These are phyloP conservation scores for Dendrobium huoshanense DNA, from an alignment of 106 monocot genomes.

Conservation along the genomic window DNA sequence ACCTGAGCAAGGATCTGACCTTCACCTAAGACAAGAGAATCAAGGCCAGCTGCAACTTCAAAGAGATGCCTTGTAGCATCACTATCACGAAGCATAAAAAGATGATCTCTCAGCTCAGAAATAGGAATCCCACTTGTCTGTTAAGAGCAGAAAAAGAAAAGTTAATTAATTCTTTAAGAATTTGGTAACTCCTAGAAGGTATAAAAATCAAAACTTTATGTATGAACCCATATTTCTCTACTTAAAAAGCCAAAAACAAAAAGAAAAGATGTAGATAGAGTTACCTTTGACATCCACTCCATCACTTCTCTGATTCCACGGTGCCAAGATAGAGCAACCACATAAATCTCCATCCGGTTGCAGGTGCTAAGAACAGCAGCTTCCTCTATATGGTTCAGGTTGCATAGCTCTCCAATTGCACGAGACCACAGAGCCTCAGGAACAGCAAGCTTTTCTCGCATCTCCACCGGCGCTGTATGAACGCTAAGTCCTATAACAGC, in stretches of 20 bases:
- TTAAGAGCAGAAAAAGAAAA: constrained; percentile 3
- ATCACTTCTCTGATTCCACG: constrained; percentile 90
- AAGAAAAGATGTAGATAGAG: not conserved
- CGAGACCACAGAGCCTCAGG: constrained; percentile 92
- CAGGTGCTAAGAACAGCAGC: constrained; percentile 99
- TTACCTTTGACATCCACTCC: constrained; percentile 98
- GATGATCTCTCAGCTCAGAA: constrained; percentile 69
- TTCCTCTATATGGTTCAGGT: constrained; percentile 93
- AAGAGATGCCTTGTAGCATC: constrained; percentile 92
- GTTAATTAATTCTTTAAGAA: not conserved
- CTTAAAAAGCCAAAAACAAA: too few relatives aligned
- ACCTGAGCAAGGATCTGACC: constrained; percentile 98
- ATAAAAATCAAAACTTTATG: too few relatives aligned
- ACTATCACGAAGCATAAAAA: constrained; percentile 85
- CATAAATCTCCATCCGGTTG: constrained; percentile 97
- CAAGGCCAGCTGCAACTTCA: constrained; percentile 90
- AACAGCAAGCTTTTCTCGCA: constrained; percentile 97
- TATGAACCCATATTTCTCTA: too few relatives aligned
- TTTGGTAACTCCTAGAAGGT: not conserved
- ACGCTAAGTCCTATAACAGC: constrained; percentile 89
- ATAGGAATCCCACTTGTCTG: constrained; percentile 93
- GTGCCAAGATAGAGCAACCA: constrained; percentile 94
- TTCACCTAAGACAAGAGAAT: constrained; percentile 96
- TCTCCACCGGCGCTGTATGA: constrained; percentile 91
- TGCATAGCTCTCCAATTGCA: constrained; percentile 75